These are phyloP conservation scores for Eurotiales sp. DNA, from an alignment of 2,329 filamentous ascomycete species.

Conservation along the genomic window DNA sequence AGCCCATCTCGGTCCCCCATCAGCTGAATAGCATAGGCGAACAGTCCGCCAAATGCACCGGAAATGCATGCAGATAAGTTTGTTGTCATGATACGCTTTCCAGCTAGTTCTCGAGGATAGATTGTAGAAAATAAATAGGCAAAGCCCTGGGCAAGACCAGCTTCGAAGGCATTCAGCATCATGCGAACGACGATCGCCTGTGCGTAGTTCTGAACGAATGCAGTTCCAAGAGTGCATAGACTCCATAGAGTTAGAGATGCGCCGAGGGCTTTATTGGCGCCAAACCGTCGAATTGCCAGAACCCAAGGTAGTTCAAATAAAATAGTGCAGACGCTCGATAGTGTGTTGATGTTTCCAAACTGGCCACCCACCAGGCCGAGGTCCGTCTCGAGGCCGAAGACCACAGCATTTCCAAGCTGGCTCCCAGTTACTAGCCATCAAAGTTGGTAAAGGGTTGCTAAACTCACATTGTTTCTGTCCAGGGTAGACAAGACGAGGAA, in stretches of 20 bases:
- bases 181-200: conserved; percentile 9
- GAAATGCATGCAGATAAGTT: conserved; percentile 3
- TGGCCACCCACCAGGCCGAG: conserved; percentile 55
- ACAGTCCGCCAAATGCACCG: conserved; percentile 11
- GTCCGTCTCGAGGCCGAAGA: conserved; percentile 38
- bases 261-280: conserved; percentile 14
- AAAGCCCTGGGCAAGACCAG: conserved; percentile 1
- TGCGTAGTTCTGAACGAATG: conserved; percentile 6
- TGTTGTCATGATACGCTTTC: conserved; percentile 10
- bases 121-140: conserved; percentile 6
- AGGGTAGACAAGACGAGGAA: conserved; percentile 6
- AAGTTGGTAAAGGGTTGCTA: not conserved
- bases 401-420: conserved; percentile 3
- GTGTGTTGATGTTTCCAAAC: conserved; percentile 61
- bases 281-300: conserved; percentile 17
- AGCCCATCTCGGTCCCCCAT: conserved; percentile 2
- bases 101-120: conserved; percentile 1
- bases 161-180: conserved; percentile 2
- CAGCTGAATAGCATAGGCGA: conserved; percentile 5
- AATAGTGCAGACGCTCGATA: conserved; percentile 63
- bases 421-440: not conserved
- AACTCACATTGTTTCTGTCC: conserved; percentile 10
- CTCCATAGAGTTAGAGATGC: conserved; percentile 3
- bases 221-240: conserved; percentile 9
- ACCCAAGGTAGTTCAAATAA: conserved; percentile 19